phyloP scores from a whole-genome alignment of 2,329 filamentous ascomycete species.

The Clonostachys chloroleuca region DNA sequence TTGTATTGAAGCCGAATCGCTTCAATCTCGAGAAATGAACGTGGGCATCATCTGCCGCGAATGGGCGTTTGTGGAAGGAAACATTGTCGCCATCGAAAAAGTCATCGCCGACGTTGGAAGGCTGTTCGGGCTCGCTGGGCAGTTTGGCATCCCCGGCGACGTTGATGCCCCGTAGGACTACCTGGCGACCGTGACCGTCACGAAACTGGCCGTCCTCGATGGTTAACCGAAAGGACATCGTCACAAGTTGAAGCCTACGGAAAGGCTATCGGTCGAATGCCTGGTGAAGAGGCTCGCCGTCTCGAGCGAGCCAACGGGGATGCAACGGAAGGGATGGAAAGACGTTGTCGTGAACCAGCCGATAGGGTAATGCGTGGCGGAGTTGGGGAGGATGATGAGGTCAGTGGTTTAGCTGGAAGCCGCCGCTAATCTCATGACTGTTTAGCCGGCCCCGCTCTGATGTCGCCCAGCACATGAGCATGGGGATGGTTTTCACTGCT shows the following conservation, averaged over 20 bases:
- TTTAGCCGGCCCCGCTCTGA: too few species aligned
- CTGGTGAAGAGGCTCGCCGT: too few species aligned
- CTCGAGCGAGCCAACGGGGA: too few species aligned
- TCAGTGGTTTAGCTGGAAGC: too few species aligned
- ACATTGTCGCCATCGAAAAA: slow-evolving; percentile 95
- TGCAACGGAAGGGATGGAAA: too few species aligned
- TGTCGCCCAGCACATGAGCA: too few species aligned
- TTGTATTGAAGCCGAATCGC: slow-evolving; percentile 91
- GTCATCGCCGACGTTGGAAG: slow-evolving; percentile 70
- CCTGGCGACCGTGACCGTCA: slow-evolving; percentile 75
- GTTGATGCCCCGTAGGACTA: slow-evolving; percentile 91
- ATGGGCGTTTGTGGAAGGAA: slow-evolving; percentile 83
- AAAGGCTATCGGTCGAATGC: too few species aligned
- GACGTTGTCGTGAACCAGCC: too few species aligned
- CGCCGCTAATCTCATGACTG: too few species aligned
- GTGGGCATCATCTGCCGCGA: slow-evolving; percentile 76
- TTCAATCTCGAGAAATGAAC: slow-evolving; percentile 81
- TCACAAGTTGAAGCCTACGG: slow-evolving; percentile 24
- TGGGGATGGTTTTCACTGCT: too few species aligned
- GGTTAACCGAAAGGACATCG: slow-evolving; percentile 71
- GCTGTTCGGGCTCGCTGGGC: slow-evolving; percentile 74
- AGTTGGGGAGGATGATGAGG: too few species aligned
- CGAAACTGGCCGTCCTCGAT: slow-evolving; percentile 86
- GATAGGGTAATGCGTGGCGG: too few species aligned
- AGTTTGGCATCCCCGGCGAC: slow-evolving; percentile 87